Evolutionary conservation across 495 filamentous ascomycete genomes (phyloP).

Genomic region (Penicillium verhagenii): DNA sequence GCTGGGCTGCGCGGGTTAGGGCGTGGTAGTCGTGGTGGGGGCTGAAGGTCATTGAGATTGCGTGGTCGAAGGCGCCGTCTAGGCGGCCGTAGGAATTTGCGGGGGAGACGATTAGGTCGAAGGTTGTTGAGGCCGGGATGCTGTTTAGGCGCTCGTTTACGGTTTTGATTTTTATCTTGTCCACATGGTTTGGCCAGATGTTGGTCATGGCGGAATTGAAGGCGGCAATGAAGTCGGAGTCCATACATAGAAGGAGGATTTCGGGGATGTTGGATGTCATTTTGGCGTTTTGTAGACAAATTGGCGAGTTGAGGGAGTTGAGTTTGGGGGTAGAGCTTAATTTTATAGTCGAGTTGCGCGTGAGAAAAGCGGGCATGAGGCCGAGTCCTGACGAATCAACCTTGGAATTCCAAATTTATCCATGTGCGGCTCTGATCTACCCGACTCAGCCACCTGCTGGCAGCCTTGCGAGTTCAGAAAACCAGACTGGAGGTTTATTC

Average conservation of each 20-base stretch:
- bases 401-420: no score
- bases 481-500: no score
- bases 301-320: no score
- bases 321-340: no score
- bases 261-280: constrained; percentile 37
- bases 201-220: constrained; percentile 25
- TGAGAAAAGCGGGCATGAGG: no score
- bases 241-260: constrained; percentile 41
- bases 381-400: no score
- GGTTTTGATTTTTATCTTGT: constrained; percentile 27
- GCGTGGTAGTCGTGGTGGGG: constrained; percentile 44
- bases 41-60: constrained; percentile 49
- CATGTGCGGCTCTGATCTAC: no score
- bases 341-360: no score
- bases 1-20: constrained; percentile 42
- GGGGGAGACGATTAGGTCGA: constrained; percentile 51
- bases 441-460: no score
- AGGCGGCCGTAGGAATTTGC: constrained; percentile 53
- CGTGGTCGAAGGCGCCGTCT: constrained; percentile 54
- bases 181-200: constrained; percentile 18
- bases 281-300: no score
- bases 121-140: constrained; percentile 26
- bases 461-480: no score
- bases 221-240: constrained; percentile 26
- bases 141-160: constrained; percentile 37